A percentile compares a stretch with the other conserved stretches of the same genome.
Conservation (phyloP, 768 basidiomycete genomes). For the Mycena epipterygia region DNA sequence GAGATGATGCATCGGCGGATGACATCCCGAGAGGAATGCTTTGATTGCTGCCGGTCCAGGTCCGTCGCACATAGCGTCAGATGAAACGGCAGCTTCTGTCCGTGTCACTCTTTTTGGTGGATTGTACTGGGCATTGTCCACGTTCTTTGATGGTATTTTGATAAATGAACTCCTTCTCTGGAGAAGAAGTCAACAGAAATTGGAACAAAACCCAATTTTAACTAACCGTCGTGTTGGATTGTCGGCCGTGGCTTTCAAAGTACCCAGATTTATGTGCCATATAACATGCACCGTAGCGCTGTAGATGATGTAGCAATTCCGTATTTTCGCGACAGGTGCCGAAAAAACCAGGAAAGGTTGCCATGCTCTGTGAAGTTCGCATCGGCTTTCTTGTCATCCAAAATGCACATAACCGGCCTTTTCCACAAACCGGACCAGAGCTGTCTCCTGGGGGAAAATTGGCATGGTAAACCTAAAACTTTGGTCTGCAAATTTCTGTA, state of each 20-base stretch:
- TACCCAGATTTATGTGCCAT: slow-evolving; percentile 26
- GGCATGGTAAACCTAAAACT: slow-evolving; percentile 20
- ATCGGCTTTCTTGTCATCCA: neutral
- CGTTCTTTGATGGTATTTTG: no score
- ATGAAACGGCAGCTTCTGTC: neutral
- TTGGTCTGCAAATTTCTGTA: slow-evolving; percentile 16
- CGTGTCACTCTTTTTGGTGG: neutral
- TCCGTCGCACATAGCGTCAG: no score
- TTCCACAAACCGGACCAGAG: slow-evolving; percentile 21
- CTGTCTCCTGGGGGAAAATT: slow-evolving; percentile 21
- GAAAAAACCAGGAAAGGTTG: slow-evolving; percentile 4
- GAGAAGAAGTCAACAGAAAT: neutral
- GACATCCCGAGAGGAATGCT: slow-evolving; percentile 26
- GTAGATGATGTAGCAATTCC: slow-evolving; percentile 20
- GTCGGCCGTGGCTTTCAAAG: neutral
- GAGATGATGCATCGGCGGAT: slow-evolving; percentile 33
- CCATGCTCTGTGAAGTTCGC: slow-evolving; percentile 7
- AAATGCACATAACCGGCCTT: slow-evolving; percentile 2
- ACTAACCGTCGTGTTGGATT: neutral
- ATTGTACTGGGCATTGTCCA: neutral
- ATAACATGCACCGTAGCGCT: slow-evolving; percentile 33
- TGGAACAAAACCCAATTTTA: no score
- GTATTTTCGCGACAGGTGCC: slow-evolving; percentile 3
- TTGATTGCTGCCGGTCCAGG: neutral
- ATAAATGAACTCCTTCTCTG: neutral